These are phyloP conservation scores for Pseudotulostoma volvatum DNA, from an alignment of 495 filamentous ascomycete genomes.

Conservation along the genomic window DNA sequence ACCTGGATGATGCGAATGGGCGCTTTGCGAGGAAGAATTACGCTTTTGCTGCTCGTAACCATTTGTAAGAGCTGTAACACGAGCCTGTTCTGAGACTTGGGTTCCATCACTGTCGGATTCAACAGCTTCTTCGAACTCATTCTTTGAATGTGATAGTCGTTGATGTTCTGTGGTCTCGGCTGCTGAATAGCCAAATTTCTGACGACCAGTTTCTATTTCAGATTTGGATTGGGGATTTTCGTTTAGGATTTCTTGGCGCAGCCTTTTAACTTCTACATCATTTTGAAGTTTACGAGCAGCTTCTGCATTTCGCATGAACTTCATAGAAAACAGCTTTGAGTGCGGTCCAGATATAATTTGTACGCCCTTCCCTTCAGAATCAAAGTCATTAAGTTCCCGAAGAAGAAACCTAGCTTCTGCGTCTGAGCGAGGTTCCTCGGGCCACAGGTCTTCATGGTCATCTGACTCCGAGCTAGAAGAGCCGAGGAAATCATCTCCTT, in stretches of 20 bases:
- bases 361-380: constrained; percentile 25
- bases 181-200: constrained; percentile 38
- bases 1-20: not conserved
- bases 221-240: constrained; percentile 40
- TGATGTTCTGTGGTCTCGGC: constrained; percentile 6
- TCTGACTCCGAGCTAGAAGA: constrained; percentile 37
- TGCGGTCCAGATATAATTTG: constrained; percentile 23
- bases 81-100: constrained; percentile 9
- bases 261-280: constrained; percentile 57
- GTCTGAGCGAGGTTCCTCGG: constrained; percentile 36
- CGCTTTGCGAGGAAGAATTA: not conserved
- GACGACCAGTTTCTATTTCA: constrained; percentile 43
- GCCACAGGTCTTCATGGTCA: constrained; percentile 40
- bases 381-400: constrained; percentile 42
- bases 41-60: not conserved
- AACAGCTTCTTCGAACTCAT: constrained; percentile 44
- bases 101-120: constrained; percentile 37
- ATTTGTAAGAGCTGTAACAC: not conserved
- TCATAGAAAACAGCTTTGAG: constrained; percentile 51
- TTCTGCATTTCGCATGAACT: constrained; percentile 87
- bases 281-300: constrained; percentile 59
- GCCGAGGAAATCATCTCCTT: constrained; percentile 30
- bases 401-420: constrained; percentile 34
- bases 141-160: constrained; percentile 14
- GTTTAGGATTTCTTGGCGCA: constrained; percentile 54